Evolutionary conservation across 148 eudicot genomes (phyloP).

Genomic region (Vaccinium macrocarpon): DNA sequence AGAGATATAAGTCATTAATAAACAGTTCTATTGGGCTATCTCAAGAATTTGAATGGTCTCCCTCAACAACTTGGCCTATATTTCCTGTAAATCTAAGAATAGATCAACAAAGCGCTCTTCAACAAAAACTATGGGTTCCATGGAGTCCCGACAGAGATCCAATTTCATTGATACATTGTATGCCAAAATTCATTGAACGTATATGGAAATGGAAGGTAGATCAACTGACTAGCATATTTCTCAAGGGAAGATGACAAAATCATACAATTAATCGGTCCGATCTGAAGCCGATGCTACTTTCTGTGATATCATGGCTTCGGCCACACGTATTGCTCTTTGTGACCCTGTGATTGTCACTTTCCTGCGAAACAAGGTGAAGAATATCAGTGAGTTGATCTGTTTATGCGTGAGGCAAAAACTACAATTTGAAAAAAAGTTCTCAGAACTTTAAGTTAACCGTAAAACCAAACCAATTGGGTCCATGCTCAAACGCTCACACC

Average conservation of each 20-base stretch:
- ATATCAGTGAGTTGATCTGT: background rate
- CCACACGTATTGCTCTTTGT: slow-evolving; percentile 64
- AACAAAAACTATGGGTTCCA: background rate
- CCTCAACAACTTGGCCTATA: slow-evolving; percentile 3
- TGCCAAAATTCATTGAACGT: slow-evolving; percentile 8
- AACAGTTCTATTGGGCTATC: background rate
- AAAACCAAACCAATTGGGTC: background rate
- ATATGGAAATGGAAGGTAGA: background rate
- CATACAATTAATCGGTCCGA: slow-evolving; percentile 22
- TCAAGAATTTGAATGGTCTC: slow-evolving; percentile 1
- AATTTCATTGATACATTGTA: background rate
- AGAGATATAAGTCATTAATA: slow-evolving; percentile 3
- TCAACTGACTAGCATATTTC: background rate
- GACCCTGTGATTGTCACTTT: slow-evolving; percentile 96
- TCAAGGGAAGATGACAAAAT: slow-evolving; percentile 3
- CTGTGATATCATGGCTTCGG: slow-evolving; percentile 77
- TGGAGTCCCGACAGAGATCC: background rate
- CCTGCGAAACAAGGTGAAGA: slow-evolving; percentile 42
- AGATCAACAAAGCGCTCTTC: slow-evolving; percentile 8
- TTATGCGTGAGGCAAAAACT: background rate
- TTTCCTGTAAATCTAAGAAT: background rate
- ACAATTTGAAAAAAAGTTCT: background rate
- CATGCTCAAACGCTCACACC: background rate
- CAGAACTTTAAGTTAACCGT: background rate
- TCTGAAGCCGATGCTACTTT: slow-evolving; percentile 70